These are phyloP conservation scores for Calonectria honghensis DNA, from an alignment of 2,329 filamentous ascomycete genomes.

Conservation along the genomic window DNA sequence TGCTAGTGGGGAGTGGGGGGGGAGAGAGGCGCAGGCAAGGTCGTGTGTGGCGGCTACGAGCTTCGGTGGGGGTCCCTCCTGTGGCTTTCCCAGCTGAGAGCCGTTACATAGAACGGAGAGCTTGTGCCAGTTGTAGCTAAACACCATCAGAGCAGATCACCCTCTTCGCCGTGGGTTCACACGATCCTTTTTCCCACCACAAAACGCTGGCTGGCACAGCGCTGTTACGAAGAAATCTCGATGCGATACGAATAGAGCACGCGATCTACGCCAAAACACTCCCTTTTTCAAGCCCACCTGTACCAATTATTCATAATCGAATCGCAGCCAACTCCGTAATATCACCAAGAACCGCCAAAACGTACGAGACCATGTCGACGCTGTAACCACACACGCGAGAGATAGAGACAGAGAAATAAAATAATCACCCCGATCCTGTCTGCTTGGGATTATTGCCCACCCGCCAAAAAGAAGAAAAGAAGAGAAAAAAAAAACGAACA, in stretches of 20 bases:
- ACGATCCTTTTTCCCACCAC: background rate
- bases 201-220: constrained; percentile 24
- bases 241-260: constrained; percentile 10
- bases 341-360: background rate
- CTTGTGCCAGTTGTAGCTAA: background rate
- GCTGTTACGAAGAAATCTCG: constrained; percentile 4
- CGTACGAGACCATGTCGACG: constrained; percentile 1
- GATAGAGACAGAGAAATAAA: too few relatives aligned
- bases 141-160: constrained; percentile 1
- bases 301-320: background rate
- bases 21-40: background rate
- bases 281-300: background rate
- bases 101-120: background rate
- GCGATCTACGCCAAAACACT: background rate
- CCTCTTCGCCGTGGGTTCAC: background rate
- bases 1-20: background rate
- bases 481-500: constrained; percentile 14
- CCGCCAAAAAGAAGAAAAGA: too few relatives aligned
- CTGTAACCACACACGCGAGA: background rate
- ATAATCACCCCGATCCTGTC: background rate
- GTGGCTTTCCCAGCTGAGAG: background rate
- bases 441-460: background rate
- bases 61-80: background rate
- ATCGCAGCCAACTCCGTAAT: background rate
- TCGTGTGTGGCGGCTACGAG: background rate